These are phyloP conservation scores for Cercospora brassicicola DNA, from an alignment of 2,329 filamentous ascomycete species.

Conservation along the genomic window DNA sequence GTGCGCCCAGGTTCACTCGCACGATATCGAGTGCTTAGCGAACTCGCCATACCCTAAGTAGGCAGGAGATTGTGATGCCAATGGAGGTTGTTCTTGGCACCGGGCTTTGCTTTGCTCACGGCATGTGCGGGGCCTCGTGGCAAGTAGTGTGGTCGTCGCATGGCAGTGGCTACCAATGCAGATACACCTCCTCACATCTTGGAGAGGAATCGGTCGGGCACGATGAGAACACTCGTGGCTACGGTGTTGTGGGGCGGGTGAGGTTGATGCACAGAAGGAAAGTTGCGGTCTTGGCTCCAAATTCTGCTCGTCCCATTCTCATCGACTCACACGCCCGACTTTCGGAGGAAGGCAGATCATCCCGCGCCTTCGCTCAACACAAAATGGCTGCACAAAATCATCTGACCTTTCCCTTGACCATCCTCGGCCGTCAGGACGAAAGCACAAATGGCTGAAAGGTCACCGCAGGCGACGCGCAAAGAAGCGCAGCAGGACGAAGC, in stretches of 20 bases:
- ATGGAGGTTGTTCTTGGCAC: background rate
- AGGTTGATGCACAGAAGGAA: background rate
- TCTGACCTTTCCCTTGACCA: background rate
- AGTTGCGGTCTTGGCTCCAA: background rate
- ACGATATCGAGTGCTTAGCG: background rate
- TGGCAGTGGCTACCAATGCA: background rate
- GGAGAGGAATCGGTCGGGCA: background rate
- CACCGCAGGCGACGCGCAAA: background rate
- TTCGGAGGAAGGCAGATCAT: conserved; percentile 4
- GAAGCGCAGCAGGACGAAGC: background rate
- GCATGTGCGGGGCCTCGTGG: background rate
- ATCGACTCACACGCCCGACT: background rate
- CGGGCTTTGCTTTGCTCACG: background rate
- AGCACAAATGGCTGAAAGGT: conserved; percentile 1
- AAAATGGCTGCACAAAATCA: background rate
- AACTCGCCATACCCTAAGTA: background rate
- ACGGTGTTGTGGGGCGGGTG: background rate
- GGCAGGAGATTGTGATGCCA: background rate
- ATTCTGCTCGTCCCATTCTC: background rate
- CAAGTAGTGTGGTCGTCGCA: background rate
- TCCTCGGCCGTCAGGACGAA: background rate
- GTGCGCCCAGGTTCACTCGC: background rate
- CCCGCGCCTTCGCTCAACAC: background rate
- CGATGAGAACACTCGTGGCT: background rate
- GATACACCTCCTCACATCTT: background rate